Evolutionary conservation across 345 rosid genomes (phyloP).

Genomic region (Melaleuca quinquenervia): DNA sequence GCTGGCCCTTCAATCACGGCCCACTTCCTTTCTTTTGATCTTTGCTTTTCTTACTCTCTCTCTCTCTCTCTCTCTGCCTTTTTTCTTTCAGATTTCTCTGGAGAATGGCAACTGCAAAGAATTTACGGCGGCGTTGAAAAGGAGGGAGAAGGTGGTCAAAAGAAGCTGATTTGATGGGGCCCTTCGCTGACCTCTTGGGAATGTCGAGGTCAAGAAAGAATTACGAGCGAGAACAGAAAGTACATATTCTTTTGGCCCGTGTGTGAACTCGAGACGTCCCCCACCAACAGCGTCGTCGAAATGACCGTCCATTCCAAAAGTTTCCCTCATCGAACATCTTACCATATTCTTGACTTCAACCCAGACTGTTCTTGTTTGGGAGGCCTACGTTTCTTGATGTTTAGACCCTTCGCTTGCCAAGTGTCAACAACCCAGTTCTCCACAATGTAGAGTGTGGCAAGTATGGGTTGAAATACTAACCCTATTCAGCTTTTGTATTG

Average conservation of each 20-base stretch:
- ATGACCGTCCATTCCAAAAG: not conserved
- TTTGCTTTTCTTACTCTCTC: not conserved
- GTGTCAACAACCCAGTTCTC: not conserved
- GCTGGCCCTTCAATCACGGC: not conserved
- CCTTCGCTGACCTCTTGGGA: not conserved
- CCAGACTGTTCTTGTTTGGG: not conserved
- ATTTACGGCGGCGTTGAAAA: not conserved
- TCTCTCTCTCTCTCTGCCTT: too few relatives aligned
- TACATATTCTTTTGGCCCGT: too few relatives aligned
- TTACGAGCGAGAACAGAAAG: not conserved
- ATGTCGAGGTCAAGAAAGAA: not conserved
- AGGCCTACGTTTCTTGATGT: not conserved
- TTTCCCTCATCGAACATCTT: not conserved
- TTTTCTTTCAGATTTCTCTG: not conserved
- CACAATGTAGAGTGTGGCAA: not conserved
- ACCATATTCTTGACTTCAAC: not conserved
- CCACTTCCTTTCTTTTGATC: not conserved
- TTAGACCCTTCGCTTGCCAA: not conserved
- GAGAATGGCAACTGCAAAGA: not conserved
- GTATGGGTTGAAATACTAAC: not conserved
- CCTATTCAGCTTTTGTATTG: not conserved
- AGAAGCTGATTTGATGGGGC: not conserved
- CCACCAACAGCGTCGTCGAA: not conserved
- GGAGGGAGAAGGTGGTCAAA: not conserved
- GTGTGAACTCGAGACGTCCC: not conserved